Base-by-base conservation (phyloP, 1,284 basidiomycete genomes). In the Xerocomus nothofagi region DNA sequence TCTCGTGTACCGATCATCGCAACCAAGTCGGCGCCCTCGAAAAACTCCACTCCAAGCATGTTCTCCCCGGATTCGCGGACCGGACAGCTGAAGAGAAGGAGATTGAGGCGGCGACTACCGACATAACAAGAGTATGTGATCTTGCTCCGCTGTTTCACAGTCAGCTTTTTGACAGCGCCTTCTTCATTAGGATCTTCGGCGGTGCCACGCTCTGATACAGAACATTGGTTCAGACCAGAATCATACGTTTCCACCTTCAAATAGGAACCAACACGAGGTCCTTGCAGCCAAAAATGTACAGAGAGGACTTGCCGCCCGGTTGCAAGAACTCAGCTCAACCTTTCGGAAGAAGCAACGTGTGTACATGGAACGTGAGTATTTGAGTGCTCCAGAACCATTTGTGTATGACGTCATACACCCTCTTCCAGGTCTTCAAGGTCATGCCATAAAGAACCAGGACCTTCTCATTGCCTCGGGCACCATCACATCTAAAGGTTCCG, bases 291-390 rank as follows among this genome's bases (percentile, higher is more conserved):
- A 92, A 72, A 99, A 99, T 66, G 93, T 98, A n/a, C 96, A 99
- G 70, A 86, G 94, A 27, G 95, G 88, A 11, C 81, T 99, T 32
- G 97, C 97, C 18, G 93, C 91, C 21, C 91, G 93, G 65, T 85
- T 98, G 10, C 97, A 99, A 74, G 91, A 94, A 59, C 76, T 95
- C 42, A 95, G 91, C 61, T 89, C 87, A 18, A 76, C 86, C n/a
- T 99, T 99, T 67, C 81, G 97, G 53, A 98, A 96, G 77, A 98
- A 97, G 74, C 97, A 99, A 72, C 84, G 91, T 49, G 87, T 95
- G 27, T 99, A 99, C 71, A 89, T 99, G 84, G 90, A 96, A 71
- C 93, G 95, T 96, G 65, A 73, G 95, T 82, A 39, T 30, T 44
- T 96, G 65, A 73, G 95, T 82, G 40, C 32, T 44, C 39, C 30